These are phyloP conservation scores for Elsinoe necatrix DNA, from an alignment of 2,329 filamentous ascomycete species.

Conservation along the genomic window DNA sequence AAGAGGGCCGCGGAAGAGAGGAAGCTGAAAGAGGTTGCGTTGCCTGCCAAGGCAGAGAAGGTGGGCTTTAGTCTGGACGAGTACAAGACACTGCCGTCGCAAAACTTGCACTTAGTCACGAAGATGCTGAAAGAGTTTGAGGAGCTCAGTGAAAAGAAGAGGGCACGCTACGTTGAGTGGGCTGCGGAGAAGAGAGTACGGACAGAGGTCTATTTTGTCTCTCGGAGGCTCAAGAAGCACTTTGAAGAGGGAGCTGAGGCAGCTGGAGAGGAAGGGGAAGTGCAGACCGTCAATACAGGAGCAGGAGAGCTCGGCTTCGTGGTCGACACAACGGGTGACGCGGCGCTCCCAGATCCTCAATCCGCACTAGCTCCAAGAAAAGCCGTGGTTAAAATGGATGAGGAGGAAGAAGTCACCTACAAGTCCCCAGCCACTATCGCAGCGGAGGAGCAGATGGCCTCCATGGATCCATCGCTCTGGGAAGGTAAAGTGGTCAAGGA, in stretches of 20 bases:
- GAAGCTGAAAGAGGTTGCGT: not conserved
- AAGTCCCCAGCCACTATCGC: not conserved
- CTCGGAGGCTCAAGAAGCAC: constrained; percentile 22
- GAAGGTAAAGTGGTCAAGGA: constrained; percentile 18
- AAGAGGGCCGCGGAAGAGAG: not conserved
- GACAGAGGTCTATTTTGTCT: constrained; percentile 28
- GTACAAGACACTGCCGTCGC: constrained; percentile 14
- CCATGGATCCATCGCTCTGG: constrained; percentile 21
- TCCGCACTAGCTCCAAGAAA: not conserved
- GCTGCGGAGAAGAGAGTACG: constrained; percentile 32
- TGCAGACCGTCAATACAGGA: not conserved
- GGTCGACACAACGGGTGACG: not conserved
- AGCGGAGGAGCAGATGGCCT: constrained; percentile 2
- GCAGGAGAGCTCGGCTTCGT: not conserved
- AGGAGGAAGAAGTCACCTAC: not conserved
- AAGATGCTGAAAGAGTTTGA: not conserved
- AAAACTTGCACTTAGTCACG: constrained; percentile 19
- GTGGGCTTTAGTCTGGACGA: constrained; percentile 8
- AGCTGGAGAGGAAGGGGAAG: constrained; percentile 12
- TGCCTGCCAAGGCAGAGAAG: constrained; percentile 6
- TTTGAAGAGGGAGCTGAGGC: not conserved
- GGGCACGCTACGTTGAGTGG: constrained; percentile 27
- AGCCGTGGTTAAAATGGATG: not conserved
- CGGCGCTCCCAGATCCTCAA: not conserved
- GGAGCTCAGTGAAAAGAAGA: constrained; percentile 21